Conservation (phyloP, 352 stramenopile genomes). For the Phytopythium mirpurense region DNA sequence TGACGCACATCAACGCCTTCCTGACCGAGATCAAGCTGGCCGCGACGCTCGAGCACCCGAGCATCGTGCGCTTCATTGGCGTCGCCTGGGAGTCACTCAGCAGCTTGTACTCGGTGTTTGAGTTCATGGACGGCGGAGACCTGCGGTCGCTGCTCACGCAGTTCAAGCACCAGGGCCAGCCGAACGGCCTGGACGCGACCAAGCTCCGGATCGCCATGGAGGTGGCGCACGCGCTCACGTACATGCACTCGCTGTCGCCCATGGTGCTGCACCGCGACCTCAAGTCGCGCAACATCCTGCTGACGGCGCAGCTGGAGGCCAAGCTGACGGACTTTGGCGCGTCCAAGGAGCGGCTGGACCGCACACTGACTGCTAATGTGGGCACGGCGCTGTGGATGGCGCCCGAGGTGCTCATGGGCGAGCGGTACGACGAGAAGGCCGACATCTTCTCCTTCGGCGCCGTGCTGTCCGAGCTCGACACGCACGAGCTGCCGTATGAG, state of each 20-base stretch:
- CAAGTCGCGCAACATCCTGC: conserved; percentile 62
- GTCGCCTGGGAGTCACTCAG: conserved; percentile 44
- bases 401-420: conserved; percentile 16
- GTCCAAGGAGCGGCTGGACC: conserved; percentile 14
- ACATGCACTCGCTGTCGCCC: conserved; percentile 38
- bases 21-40: conserved; percentile 38
- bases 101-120: conserved; percentile 29
- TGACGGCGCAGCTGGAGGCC: conserved; percentile 26
- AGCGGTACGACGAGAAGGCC: conserved; percentile 23
- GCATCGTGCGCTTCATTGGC: conserved; percentile 35
- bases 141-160: conserved; percentile 25
- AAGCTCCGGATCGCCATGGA: conserved; percentile 41
- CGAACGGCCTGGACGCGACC: conserved; percentile 16
- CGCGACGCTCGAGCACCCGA: conserved; percentile 33
- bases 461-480: conserved; percentile 38
- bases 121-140: conserved; percentile 43
- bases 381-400: conserved; percentile 32
- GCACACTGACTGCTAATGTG: conserved; percentile 28
- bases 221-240: conserved; percentile 37
- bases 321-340: conserved; percentile 52
- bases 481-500: conserved; percentile 28
- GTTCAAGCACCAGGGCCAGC: conserved; percentile 11
- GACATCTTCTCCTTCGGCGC: conserved; percentile 46
- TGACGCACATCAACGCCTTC: conserved; percentile 31
- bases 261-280: conserved; percentile 48